Conservation (phyloP, 345 rosid species). For the Populus ilicifolia region DNA sequence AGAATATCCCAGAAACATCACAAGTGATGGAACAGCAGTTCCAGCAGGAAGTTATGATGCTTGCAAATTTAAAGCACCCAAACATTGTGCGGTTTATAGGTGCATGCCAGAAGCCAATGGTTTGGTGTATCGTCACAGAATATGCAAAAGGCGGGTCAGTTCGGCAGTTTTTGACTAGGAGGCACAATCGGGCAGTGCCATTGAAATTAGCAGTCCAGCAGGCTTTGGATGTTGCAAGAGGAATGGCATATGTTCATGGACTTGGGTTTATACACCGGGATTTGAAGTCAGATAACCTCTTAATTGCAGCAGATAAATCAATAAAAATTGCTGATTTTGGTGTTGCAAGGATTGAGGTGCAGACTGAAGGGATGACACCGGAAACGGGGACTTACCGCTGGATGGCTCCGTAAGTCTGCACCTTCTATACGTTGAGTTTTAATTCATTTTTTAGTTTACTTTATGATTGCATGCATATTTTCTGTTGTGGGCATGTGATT, state of each 20-base stretch:
- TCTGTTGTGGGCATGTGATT: neutral
- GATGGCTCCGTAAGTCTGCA: slow-evolving; percentile 33
- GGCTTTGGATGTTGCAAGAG: slow-evolving; percentile 31
- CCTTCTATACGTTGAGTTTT: neutral
- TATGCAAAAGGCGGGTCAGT: slow-evolving; percentile 33
- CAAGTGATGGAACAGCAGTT: slow-evolving; percentile 30
- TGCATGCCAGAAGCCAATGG: slow-evolving; percentile 29
- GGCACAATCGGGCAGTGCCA: slow-evolving; percentile 26
- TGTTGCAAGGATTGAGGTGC: slow-evolving; percentile 30
- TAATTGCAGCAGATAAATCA: slow-evolving; percentile 27
- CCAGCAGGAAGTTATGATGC: slow-evolving; percentile 35
- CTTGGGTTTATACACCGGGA: slow-evolving; percentile 27
- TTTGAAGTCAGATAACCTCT: slow-evolving; percentile 27
- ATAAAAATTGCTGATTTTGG: slow-evolving; percentile 34
- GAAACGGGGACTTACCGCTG: slow-evolving; percentile 33
- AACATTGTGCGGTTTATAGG: slow-evolving; percentile 31
- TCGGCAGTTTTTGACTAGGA: slow-evolving; percentile 22
- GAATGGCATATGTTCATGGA: slow-evolving; percentile 31
- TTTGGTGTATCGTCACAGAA: slow-evolving; percentile 30
- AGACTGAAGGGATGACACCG: slow-evolving; percentile 33
- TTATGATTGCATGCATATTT: neutral
- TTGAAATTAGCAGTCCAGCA: slow-evolving; percentile 31
- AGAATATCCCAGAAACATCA: slow-evolving; percentile 20
- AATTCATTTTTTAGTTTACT: neutral
- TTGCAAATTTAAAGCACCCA: slow-evolving; percentile 26